phyloP scores from a whole-genome alignment of 306 rosid genomes.

The Cicer arietinum region DNA sequence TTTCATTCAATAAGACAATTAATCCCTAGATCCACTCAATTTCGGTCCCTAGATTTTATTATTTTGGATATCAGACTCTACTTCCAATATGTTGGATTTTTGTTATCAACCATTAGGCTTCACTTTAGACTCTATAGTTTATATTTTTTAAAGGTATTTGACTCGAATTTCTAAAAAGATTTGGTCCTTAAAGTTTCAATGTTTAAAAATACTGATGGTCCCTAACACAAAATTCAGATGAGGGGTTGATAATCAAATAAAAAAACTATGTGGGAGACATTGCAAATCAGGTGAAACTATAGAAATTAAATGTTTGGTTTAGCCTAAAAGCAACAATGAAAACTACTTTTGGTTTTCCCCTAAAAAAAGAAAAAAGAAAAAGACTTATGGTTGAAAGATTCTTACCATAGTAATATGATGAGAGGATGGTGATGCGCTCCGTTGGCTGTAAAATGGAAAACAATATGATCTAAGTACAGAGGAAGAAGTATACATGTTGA shows the following conservation, averaged over 20 bases:
- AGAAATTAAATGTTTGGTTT: background rate
- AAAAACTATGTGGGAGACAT: background rate
- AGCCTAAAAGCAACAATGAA: background rate
- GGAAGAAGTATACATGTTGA: constrained; percentile 32
- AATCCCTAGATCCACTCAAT: background rate
- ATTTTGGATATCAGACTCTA: background rate
- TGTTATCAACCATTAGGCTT: background rate
- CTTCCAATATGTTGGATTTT: background rate
- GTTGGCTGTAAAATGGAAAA: constrained; percentile 68
- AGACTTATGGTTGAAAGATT: constrained; percentile 23
- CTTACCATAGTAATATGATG: constrained; percentile 93
- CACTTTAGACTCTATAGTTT: background rate
- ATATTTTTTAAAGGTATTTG: background rate
- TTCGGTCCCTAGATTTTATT: background rate
- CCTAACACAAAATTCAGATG: background rate
- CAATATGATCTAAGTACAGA: constrained; percentile 28
- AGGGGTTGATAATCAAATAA: background rate
- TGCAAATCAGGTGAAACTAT: constrained; percentile 9
- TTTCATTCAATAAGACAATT: background rate
- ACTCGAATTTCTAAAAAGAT: background rate
- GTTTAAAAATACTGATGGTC: background rate
- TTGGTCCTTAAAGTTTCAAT: background rate
- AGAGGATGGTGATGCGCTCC: constrained; percentile 81
- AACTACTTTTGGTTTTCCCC: background rate
- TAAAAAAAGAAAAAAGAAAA: background rate